Conservation (phyloP, 495 filamentous ascomycete genomes). For the Neurospora cerealis region DNA sequence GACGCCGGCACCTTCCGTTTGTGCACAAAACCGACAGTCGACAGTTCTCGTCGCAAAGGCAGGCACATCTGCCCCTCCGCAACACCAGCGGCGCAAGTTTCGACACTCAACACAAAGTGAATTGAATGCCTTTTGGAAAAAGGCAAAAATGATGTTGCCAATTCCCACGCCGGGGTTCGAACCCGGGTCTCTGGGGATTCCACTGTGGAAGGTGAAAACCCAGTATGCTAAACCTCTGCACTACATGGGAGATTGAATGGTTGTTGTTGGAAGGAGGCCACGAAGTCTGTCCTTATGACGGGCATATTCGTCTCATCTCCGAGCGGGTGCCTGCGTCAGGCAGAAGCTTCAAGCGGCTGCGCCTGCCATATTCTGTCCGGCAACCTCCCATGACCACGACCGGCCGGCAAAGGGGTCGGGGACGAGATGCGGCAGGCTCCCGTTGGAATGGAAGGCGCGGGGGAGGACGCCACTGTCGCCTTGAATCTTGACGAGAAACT, state of each 20-base stretch:
- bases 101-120: background rate
- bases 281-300: background rate
- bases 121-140: background rate
- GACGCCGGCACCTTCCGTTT: background rate
- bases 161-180: constrained; percentile 12
- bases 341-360: background rate
- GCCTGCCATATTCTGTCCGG: background rate
- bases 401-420: background rate
- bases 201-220: constrained; percentile 5
- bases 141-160: background rate
- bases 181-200: constrained; percentile 12
- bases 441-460: background rate
- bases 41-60: background rate
- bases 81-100: background rate
- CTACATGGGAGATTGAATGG: constrained; percentile 6
- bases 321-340: background rate
- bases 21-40: background rate
- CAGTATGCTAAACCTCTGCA: constrained; percentile 17
- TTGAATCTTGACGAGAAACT: background rate
- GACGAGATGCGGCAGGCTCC: background rate
- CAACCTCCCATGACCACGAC: background rate
- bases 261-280: background rate
- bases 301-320: background rate
- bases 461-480: background rate
- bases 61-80: background rate